A percentile compares a stretch with the other conserved stretches of the same genome.
phyloP scores from a whole-genome alignment of 192 early-diverging fungal species.

The Glomus cerebriforme region DNA sequence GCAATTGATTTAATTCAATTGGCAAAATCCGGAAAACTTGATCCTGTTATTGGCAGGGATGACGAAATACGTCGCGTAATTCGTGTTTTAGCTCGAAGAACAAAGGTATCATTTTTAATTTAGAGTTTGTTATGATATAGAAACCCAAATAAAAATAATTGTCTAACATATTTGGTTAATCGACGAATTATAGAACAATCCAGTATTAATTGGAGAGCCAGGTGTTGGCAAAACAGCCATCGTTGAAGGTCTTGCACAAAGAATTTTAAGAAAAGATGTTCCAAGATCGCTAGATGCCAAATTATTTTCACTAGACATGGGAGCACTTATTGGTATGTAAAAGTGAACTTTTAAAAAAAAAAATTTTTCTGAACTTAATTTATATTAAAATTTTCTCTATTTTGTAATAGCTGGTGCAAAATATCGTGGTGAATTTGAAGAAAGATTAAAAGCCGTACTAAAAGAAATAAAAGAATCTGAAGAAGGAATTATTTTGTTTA shows the following conservation, averaged over 20 bases:
- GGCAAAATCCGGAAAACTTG: constrained; percentile 88
- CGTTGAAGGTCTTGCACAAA: constrained; percentile 93
- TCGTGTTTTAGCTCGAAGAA: constrained; percentile 85
- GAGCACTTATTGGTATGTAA: constrained; percentile 62
- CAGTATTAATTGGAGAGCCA: constrained; percentile 83
- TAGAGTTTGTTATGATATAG: too few relatives aligned
- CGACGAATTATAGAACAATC: constrained; percentile 63
- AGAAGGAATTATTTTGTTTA: constrained; percentile 91
- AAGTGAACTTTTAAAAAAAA: too few relatives aligned
- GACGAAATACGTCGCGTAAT: constrained; percentile 96
- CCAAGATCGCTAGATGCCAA: constrained; percentile 80
- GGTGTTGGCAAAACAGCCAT: constrained; percentile 85
- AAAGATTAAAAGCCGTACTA: constrained; percentile 93
- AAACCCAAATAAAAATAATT: background rate
- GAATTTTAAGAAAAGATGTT: constrained; percentile 92
- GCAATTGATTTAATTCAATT: constrained; percentile 83
- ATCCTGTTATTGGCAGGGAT: constrained; percentile 96
- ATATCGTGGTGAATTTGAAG: constrained; percentile 98
- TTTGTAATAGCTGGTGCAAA: constrained; percentile 84
- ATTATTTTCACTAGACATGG: constrained; percentile 95
- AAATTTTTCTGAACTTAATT: background rate
- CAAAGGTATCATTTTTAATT: constrained; percentile 55
- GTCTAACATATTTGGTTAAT: background rate
- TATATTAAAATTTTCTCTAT: background rate
- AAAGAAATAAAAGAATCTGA: constrained; percentile 92